A percentile compares a stretch with the other conserved stretches of the same genome.
Conservation (phyloP, 179 eudicot genomes). For the Nepenthes alata region DNA sequence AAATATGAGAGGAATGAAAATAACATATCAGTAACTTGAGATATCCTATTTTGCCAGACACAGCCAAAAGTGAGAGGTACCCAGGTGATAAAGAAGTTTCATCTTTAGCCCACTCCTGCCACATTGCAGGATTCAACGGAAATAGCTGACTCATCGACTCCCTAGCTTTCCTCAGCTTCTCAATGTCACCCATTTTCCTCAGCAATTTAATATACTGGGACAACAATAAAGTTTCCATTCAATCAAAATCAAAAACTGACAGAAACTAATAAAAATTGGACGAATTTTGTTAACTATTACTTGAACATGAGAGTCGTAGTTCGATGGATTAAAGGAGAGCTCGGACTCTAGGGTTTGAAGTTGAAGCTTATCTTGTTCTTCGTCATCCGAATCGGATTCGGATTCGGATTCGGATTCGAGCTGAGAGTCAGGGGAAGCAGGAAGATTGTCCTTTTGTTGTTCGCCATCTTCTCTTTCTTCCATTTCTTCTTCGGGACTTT, state of each 20-base stretch:
- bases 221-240: neutral
- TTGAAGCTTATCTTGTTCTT: slow-evolving; percentile 34
- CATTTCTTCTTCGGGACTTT: too few relatives aligned
- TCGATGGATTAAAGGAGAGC: slow-evolving; percentile 43
- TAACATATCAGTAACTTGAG: too few relatives aligned
- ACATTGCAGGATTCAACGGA: slow-evolving; percentile 70
- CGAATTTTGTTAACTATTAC: slow-evolving; percentile 14
- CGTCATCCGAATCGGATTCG: slow-evolving; percentile 48
- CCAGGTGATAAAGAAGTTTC: slow-evolving; percentile 50
- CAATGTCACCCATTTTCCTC: slow-evolving; percentile 80
- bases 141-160: slow-evolving; percentile 65
- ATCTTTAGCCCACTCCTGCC: slow-evolving; percentile 93
- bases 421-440: slow-evolving; percentile 12
- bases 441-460: neutral
- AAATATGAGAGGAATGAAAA: too few relatives aligned
- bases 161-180: slow-evolving; percentile 75
- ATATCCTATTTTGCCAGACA: too few relatives aligned
- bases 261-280: neutral
- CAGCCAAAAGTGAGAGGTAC: slow-evolving; percentile 16
- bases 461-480: too few relatives aligned
- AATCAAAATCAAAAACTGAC: neutral
- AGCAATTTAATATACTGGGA: slow-evolving; percentile 55
- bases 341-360: slow-evolving; percentile 62
- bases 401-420: slow-evolving; percentile 19
- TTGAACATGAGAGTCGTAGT: slow-evolving; percentile 72